phyloP scores from a whole-genome alignment of 371 early-diverging fungal genomes.

The Fennellomyces sp. region DNA sequence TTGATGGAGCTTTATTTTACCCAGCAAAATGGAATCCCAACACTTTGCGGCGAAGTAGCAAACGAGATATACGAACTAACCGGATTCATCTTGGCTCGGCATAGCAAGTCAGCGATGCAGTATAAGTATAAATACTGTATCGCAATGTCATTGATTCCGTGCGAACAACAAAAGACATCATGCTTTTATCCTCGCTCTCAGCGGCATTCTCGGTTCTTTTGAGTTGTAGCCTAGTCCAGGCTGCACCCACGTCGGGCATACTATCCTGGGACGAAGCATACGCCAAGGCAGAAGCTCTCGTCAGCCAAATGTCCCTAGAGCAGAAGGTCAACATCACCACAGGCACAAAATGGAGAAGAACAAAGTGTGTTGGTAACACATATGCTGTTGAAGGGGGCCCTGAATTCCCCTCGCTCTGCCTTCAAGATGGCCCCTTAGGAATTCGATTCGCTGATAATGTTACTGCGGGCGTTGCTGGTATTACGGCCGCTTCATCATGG shows the following conservation, averaged over 20 bases:
- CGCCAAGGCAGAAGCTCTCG: slow-evolving; percentile 28
- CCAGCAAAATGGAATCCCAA: background rate
- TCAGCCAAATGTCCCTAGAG: slow-evolving; percentile 34
- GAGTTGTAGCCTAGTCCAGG: background rate
- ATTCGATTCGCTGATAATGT: slow-evolving; percentile 42
- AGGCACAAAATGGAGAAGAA: slow-evolving; percentile 49
- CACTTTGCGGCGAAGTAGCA: background rate
- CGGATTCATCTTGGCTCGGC: background rate
- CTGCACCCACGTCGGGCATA: slow-evolving; percentile 1
- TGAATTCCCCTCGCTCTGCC: slow-evolving; percentile 60
- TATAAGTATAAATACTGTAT: too few relatives aligned
- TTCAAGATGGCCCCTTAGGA: slow-evolving; percentile 56
- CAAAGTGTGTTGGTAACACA: slow-evolving; percentile 57
- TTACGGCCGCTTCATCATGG: slow-evolving; percentile 59
- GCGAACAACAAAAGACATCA: background rate
- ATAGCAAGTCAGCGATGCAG: too few relatives aligned
- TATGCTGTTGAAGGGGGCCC: slow-evolving; percentile 32
- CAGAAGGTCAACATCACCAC: slow-evolving; percentile 54
- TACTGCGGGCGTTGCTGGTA: slow-evolving; percentile 55
- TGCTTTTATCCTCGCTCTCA: background rate
- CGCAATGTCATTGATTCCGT: too few relatives aligned
- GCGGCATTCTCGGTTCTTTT: background rate
- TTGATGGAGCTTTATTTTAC: too few relatives aligned
- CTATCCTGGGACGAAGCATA: slow-evolving; percentile 45
- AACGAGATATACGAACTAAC: background rate